Evolutionary conservation across 1,284 basidiomycete genomes (phyloP), one percentile per base, ranked within the genome.

Genomic region (Sanghuangporus baumii): DNA sequence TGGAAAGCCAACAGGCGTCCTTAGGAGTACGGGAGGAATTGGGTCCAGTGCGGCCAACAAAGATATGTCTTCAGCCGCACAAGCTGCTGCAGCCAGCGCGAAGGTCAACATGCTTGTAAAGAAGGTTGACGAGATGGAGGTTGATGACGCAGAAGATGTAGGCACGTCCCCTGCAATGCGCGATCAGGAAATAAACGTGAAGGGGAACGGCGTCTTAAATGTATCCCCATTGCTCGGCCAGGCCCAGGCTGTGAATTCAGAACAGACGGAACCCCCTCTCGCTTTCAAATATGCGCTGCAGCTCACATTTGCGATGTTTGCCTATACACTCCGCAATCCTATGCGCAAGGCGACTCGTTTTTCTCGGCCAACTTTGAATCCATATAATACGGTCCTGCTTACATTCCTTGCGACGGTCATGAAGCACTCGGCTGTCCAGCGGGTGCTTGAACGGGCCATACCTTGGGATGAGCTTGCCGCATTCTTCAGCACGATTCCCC

Each of bases 331-430:
- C 36, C 78, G 79, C 51, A 81, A 85, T 59, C 89, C 90, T 20
- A 83, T 72, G 62, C 88, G 80, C 70, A 87, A 80, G 67, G 76
- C 79, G 9, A 85, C 80, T 1, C 79, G 77, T 7, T 86, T 82
- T 66, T 74, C 82, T 8, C 79, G 80, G 14, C 78, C 84, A 0
- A 81, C 84, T 8, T 76, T 93, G 12, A 96, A 95, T 70, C 93
- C 96, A 0, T 98, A 97, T 74, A 83, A 97, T 60, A 87, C 91
- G 0, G 79, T 93, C 66, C 72, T 97, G 52, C 80, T 97, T 50
- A 98, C 96, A 0, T 98, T 98, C 78, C 78, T 98, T 14, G 79
- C 87, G 0, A 94, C 92, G 0, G 72, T 94, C 38, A 75, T 87
- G 62, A 88, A 88, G 67, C 84, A 92, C 62, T 71, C 83, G 0